Percentiles rank a stretch among this genome's conserved stretches.
These are phyloP conservation scores for Phytophthora sansomeana DNA, from an alignment of 352 stramenopile species.

Conservation along the genomic window DNA sequence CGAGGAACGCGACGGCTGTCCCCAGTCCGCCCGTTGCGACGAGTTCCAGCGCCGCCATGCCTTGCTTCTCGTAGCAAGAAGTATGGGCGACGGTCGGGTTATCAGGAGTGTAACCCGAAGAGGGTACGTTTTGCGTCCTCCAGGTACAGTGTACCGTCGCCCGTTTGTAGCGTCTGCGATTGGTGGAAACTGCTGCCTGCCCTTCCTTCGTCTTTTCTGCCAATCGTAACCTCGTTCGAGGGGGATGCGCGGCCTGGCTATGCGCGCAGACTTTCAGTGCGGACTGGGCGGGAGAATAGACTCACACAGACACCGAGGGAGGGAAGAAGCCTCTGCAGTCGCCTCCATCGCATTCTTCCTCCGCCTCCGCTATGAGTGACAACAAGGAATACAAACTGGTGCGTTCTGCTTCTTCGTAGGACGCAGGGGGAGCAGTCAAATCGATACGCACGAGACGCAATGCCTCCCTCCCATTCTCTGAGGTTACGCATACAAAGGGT, in stretches of 20 bases:
- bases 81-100: constrained; percentile 4
- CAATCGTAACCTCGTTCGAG: constrained; percentile 20
- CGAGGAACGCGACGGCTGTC: constrained; percentile 26
- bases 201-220: constrained; percentile 24
- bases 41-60: constrained; percentile 23
- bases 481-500: not conserved
- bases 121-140: constrained; percentile 4
- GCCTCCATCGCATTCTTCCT: constrained; percentile 21
- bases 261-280: constrained; percentile 41
- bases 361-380: constrained; percentile 50
- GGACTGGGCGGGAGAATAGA: constrained; percentile 34
- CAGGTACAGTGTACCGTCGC: constrained; percentile 7
- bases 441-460: not conserved
- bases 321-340: constrained; percentile 33
- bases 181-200: constrained; percentile 34
- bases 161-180: constrained; percentile 29
- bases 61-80: not conserved
- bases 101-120: constrained; percentile 10
- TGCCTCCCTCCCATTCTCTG: constrained; percentile 12
- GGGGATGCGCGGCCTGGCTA: constrained; percentile 19
- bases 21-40: constrained; percentile 21
- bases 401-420: constrained; percentile 6
- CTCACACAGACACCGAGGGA: constrained; percentile 22
- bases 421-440: too few species aligned
- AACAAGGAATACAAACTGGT: constrained; percentile 90